Evolutionary conservation across 768 basidiomycete species (phyloP).

Genomic region (Lactifluus subvellereus): DNA sequence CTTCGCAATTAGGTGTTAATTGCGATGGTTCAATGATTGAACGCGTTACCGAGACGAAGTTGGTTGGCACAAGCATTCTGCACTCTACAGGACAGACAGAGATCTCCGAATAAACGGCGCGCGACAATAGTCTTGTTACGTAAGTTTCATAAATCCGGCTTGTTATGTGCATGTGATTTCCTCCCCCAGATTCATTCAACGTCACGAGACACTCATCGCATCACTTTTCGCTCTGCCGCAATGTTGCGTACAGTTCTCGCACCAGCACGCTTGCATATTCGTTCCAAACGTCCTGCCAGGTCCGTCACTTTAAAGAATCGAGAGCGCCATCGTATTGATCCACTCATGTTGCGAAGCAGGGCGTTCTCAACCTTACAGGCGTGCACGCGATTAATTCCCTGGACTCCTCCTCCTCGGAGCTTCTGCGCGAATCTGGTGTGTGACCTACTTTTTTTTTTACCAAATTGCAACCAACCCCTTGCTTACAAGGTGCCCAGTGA

Average conservation of each 20-base stretch:
- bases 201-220: background rate
- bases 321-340: constrained; percentile 19
- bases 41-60: too few relatives aligned
- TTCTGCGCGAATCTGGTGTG: constrained; percentile 87
- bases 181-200: background rate
- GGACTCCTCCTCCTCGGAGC: constrained; percentile 68
- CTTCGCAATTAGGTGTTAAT: too few relatives aligned
- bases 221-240: background rate
- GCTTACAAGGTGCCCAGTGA: constrained; percentile 45
- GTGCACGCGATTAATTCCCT: constrained; percentile 48
- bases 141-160: background rate
- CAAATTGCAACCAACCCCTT: background rate
- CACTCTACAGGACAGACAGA: too few relatives aligned
- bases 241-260: background rate
- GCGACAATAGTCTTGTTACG: too few relatives aligned
- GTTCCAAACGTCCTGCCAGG: background rate
- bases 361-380: constrained; percentile 24
- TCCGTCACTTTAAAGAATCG: background rate
- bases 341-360: constrained; percentile 3
- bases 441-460: background rate
- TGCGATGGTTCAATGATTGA: too few relatives aligned
- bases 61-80: too few relatives aligned
- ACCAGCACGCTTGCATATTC: background rate
- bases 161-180: constrained; percentile 11
- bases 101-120: too few relatives aligned